Evolutionary conservation across 2,329 filamentous ascomycete species (phyloP).

Genomic region (Nannizziopsis arthrosporioides): DNA sequence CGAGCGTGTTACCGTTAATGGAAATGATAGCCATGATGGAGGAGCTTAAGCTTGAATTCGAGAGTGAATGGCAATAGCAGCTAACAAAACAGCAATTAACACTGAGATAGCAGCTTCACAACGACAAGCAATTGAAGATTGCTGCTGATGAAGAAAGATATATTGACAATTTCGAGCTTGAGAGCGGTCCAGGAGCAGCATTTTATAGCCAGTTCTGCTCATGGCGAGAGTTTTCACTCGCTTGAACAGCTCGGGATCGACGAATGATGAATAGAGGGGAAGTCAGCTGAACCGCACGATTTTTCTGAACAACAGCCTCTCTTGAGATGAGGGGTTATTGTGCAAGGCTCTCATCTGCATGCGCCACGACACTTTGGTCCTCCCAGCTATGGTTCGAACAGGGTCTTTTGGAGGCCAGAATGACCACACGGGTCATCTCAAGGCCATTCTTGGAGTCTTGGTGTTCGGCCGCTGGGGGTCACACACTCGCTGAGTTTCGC

Average conservation of each 20-base stretch:
- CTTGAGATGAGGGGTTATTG: background rate
- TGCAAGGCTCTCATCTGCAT: background rate
- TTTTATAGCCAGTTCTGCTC: too few relatives aligned
- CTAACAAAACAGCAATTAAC: background rate
- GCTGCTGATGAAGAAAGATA: too few relatives aligned
- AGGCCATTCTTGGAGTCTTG: too few relatives aligned
- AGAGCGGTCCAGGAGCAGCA: too few relatives aligned
- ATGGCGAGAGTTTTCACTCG: too few relatives aligned
- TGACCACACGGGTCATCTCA: too few relatives aligned
- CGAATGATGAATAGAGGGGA: background rate
- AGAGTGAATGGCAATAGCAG: background rate
- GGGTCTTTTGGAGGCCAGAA: background rate
- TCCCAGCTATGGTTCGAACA: background rate
- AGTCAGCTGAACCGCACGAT: background rate
- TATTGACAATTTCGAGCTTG: too few relatives aligned
- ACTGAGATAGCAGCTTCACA: too few relatives aligned
- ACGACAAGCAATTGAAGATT: too few relatives aligned
- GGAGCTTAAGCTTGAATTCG: background rate
- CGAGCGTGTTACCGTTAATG: constrained; percentile 13
- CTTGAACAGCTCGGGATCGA: background rate
- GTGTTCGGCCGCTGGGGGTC: too few relatives aligned
- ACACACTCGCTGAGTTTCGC: too few relatives aligned
- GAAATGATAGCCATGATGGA: constrained; percentile 12
- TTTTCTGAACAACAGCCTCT: background rate
- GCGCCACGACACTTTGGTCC: background rate